These are phyloP conservation scores for Medicago ruthenica DNA, from an alignment of 306 rosid species.

Conservation along the genomic window DNA sequence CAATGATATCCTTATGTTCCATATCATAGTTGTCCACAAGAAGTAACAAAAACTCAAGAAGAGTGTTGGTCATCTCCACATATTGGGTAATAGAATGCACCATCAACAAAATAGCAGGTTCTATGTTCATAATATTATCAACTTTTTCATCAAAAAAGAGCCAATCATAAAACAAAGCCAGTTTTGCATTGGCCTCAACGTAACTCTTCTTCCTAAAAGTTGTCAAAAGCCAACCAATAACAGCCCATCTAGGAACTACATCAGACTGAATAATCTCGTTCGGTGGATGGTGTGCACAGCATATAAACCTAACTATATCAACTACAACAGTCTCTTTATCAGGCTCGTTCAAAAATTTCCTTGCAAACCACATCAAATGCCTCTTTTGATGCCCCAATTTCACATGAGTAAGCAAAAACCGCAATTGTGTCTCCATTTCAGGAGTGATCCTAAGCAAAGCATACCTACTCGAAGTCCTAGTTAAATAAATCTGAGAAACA, in stretches of 20 bases:
- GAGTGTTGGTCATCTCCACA: constrained; percentile 61
- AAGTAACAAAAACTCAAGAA: constrained; percentile 73
- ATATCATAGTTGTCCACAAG: constrained; percentile 77
- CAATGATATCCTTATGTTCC: constrained; percentile 52
- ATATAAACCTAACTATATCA: constrained; percentile 79
- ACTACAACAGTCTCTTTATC: constrained; percentile 65
- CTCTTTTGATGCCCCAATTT: constrained; percentile 74
- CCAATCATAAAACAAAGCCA: constrained; percentile 91
- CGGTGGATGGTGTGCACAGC: constrained; percentile 86
- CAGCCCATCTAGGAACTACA: constrained; percentile 85
- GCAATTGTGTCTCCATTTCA: constrained; percentile 72
- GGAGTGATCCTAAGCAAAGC: constrained; percentile 71
- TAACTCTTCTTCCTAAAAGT: constrained; percentile 58
- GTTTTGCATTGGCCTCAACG: constrained; percentile 62
- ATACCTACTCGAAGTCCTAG: constrained; percentile 63
- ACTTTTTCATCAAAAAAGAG: constrained; percentile 69
- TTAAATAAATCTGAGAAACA: constrained; percentile 66
- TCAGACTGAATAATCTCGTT: constrained; percentile 87
- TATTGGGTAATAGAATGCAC: constrained; percentile 70
- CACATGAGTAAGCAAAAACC: constrained; percentile 76
- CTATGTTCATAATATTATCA: constrained; percentile 83
- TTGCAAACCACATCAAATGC: constrained; percentile 75
- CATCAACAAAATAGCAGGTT: constrained; percentile 83
- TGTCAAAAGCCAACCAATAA: constrained; percentile 83
- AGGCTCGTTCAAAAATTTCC: constrained; percentile 61